Conservation (phyloP, 768 basidiomycete species). For the Hortiboletus campestris region DNA sequence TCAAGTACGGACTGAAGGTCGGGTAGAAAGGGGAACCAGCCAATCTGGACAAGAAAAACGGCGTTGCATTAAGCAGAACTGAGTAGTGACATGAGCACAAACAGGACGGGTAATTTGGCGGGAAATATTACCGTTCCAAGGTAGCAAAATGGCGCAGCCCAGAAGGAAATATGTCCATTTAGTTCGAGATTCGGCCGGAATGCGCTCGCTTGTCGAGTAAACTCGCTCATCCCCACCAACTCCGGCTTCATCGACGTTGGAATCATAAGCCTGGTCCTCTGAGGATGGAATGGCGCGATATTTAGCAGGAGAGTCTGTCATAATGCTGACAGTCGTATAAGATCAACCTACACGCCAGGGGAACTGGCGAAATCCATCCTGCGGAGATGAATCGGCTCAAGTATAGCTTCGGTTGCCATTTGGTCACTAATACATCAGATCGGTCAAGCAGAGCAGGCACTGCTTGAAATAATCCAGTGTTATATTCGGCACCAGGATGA, state of each 20-base stretch:
- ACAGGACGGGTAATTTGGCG: not conserved
- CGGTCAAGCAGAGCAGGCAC: too few relatives aligned
- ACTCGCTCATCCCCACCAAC: not conserved
- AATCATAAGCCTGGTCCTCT: not conserved
- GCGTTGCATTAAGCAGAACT: not conserved
- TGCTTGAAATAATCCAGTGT: too few relatives aligned
- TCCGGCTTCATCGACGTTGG: not conserved
- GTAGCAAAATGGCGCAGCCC: not conserved
- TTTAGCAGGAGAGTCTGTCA: not conserved
- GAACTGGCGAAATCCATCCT: too few relatives aligned
- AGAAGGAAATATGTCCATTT: conserved; percentile 1
- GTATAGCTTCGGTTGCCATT: too few relatives aligned
- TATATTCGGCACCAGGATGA: too few relatives aligned
- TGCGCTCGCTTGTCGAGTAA: not conserved
- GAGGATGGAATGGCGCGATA: not conserved
- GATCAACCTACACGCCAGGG: too few relatives aligned
- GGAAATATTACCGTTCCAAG: not conserved
- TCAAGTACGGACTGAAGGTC: not conserved
- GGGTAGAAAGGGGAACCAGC: not conserved
- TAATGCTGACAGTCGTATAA: not conserved
- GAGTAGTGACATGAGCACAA: not conserved
- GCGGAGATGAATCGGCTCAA: too few relatives aligned
- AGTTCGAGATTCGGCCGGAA: not conserved
- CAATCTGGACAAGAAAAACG: conserved; percentile 4
- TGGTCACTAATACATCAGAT: too few relatives aligned